phyloP scores from a whole-genome alignment of 345 rosid species.

The Anacardium occidentale region DNA sequence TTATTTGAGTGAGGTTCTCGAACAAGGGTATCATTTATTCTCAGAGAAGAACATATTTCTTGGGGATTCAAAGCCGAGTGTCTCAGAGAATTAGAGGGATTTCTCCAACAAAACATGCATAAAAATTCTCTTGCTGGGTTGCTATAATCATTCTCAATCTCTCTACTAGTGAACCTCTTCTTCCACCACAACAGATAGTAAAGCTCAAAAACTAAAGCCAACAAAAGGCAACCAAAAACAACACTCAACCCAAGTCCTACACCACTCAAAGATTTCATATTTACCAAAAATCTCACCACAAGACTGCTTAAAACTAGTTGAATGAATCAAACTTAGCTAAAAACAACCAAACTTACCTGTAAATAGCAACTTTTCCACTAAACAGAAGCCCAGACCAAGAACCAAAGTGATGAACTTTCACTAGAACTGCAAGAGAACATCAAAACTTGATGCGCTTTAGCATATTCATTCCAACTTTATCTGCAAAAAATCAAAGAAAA shows the following conservation, averaged over 20 bases:
- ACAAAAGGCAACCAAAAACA: slow-evolving; percentile 74
- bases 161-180: slow-evolving; percentile 50
- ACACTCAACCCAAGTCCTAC: slow-evolving; percentile 92
- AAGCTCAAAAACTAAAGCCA: slow-evolving; percentile 83
- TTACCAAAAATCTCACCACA: slow-evolving; percentile 21
- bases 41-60: slow-evolving; percentile 35
- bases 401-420: slow-evolving; percentile 29
- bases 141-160: slow-evolving; percentile 55
- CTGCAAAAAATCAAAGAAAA: slow-evolving; percentile 24
- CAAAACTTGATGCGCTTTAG: slow-evolving; percentile 19
- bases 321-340: neutral
- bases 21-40: slow-evolving; percentile 35
- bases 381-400: slow-evolving; percentile 22
- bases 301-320: slow-evolving; percentile 1
- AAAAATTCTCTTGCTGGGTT: slow-evolving; percentile 75
- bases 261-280: slow-evolving; percentile 87
- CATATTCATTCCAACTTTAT: slow-evolving; percentile 27
- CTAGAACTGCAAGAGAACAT: slow-evolving; percentile 22
- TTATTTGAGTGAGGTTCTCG: slow-evolving; percentile 37
- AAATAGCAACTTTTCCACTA: slow-evolving; percentile 15
- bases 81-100: slow-evolving; percentile 39
- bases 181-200: slow-evolving; percentile 95
- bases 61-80: slow-evolving; percentile 41
- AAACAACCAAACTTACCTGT: slow-evolving; percentile 5
- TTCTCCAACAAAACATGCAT: slow-evolving; percentile 72